Conservation (phyloP, 306 rosid genomes). For the Trifolium subterraneum region DNA sequence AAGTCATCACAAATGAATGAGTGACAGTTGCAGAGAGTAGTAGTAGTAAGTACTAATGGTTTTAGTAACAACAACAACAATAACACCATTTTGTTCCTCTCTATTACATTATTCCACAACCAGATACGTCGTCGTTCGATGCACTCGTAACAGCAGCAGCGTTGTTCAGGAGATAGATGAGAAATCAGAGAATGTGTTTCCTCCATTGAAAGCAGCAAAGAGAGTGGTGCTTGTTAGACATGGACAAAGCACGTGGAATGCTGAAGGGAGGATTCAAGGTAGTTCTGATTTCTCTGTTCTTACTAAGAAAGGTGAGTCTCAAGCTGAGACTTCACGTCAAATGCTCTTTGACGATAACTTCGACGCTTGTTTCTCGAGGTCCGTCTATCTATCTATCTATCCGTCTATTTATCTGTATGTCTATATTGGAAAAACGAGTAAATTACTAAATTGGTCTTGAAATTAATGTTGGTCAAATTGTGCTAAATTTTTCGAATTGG, state of each 20-base stretch:
- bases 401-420: background rate
- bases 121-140: conserved; percentile 42
- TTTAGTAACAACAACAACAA: conserved; percentile 36
- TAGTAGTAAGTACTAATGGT: conserved; percentile 35
- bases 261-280: conserved; percentile 94
- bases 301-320: conserved; percentile 86
- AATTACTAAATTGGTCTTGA: too few relatives aligned
- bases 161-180: conserved; percentile 51
- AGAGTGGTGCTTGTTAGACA: conserved; percentile 92
- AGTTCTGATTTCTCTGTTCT: conserved; percentile 88
- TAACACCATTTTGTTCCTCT: conserved; percentile 22
- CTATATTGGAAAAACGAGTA: too few relatives aligned
- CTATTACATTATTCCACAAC: background rate
- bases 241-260: conserved; percentile 97
- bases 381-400: background rate
- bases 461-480: too few relatives aligned
- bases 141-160: conserved; percentile 52
- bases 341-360: conserved; percentile 78
- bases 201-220: conserved; percentile 61
- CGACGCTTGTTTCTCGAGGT: conserved; percentile 86
- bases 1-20: background rate
- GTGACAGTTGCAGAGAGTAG: background rate
- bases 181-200: conserved; percentile 43
- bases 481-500: too few relatives aligned
- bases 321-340: conserved; percentile 86